Base-by-base conservation (phyloP, 1,284 basidiomycete species). In the Wallemia mellicola region DNA sequence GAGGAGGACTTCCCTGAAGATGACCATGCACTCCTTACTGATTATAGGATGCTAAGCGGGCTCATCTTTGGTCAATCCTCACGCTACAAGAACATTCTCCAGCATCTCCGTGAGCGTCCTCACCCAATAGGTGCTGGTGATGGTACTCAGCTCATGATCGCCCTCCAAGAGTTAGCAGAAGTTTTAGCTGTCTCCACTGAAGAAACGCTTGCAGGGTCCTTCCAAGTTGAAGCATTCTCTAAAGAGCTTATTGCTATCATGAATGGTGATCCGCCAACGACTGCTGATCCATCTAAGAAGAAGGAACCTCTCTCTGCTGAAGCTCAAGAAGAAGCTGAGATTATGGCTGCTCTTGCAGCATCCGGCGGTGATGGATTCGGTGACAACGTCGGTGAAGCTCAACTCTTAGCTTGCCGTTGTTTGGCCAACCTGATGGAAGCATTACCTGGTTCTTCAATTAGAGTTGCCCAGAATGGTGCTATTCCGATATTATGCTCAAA, bases 351-450 rank as follows among this genome's bases (percentile, higher is more conserved):
- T 25, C 56, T 62, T 11, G 60, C 60, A 28, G 61, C 60, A 27
- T 61, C 59, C 25, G 61, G 80, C 65, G 83, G 82, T 30, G 82
- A 83, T 66, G 32, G 28, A 24, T 63, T 83, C 84, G 64, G 87
- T 64, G 69, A 75, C 62, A 73, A 91, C 67, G 78, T 86, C 60
- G 55, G 55, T 27, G 87, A 92, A 71, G 83, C 84, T 25, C 87
- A 91, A 71, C 79, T 94, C 56, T 76, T 95, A 57, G 89, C 91
- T 55, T 94, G 88, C 70, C 77, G 91, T 62, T 95, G 89, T 69
- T 75, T 95, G 60, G 89, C 89, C 54, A 94, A 95, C 69, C 75
- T 95, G 61, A 89, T 95, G 86, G 89, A 95, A 70, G 89, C 88
- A 11, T 75, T 95, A 15, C 91, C 91, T 17, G 88, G 88, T 27